Percentiles rank a stretch among this genome's conserved stretches.
phyloP scores from a whole-genome alignment of 2,329 filamentous ascomycete genomes.

The Cladosporium cucumerinum region DNA sequence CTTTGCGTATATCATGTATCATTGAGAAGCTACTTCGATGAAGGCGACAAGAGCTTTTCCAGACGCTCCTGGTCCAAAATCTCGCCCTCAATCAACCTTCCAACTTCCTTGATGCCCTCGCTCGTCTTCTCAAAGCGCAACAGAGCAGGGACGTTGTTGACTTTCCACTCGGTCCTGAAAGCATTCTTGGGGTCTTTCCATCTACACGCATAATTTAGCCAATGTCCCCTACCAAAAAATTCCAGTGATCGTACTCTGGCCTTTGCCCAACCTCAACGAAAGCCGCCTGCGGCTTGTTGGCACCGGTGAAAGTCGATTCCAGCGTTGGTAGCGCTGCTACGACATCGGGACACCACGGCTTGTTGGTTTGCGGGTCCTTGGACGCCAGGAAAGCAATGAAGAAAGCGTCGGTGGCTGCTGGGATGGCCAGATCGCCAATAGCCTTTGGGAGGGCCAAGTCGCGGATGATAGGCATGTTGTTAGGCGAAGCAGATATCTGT shows the following conservation, averaged over 20 bases:
- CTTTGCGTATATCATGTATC: not conserved
- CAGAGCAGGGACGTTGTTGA: conserved; percentile 21
- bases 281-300: conserved; percentile 17
- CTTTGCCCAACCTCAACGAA: conserved; percentile 24
- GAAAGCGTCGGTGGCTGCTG: conserved; percentile 3
- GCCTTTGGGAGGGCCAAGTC: conserved; percentile 10
- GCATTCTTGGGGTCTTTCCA: conserved; percentile 21
- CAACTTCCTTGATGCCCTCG: conserved; percentile 18
- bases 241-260: conserved; percentile 16
- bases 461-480: conserved; percentile 18
- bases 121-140: conserved; percentile 18
- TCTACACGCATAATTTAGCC: conserved; percentile 7
- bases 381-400: conserved; percentile 24
- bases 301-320: conserved; percentile 18
- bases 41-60: conserved; percentile 6
- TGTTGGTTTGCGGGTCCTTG: conserved; percentile 19
- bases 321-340: conserved; percentile 20
- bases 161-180: conserved; percentile 16
- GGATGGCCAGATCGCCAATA: not conserved
- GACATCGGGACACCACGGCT: conserved; percentile 25
- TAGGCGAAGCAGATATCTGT: not conserved
- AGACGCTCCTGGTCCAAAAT: conserved; percentile 20
- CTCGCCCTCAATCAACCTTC: conserved; percentile 22
- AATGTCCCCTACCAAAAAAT: not conserved
- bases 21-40: not conserved